Conservation (phyloP, 169 alveolate species). For the Eimeria maxima region DNA sequence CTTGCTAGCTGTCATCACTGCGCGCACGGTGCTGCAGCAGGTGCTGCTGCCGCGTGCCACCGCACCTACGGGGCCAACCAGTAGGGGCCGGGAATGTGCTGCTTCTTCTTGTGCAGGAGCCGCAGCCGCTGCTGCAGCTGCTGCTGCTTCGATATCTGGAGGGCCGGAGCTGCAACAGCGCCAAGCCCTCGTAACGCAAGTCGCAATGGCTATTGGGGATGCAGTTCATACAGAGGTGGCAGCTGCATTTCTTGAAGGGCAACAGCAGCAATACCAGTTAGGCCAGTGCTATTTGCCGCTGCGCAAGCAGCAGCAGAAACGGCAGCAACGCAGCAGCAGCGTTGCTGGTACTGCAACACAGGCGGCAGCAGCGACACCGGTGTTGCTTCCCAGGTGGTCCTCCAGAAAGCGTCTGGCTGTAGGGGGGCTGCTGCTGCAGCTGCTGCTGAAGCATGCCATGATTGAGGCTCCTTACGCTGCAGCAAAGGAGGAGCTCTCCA, state of each 20-base stretch:
- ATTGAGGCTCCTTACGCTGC: conserved; percentile 79
- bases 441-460: conserved; percentile 78
- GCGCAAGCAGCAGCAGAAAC: conserved; percentile 49
- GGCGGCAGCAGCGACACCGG: conserved; percentile 34
- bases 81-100: conserved; percentile 65
- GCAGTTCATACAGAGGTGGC: conserved; percentile 74
- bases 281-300: conserved; percentile 72
- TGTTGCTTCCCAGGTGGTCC: conserved; percentile 68
- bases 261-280: conserved; percentile 66
- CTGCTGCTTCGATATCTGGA: conserved; percentile 34
- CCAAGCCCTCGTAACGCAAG: conserved; percentile 79
- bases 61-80: conserved; percentile 59
- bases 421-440: conserved; percentile 77
- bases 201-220: conserved; percentile 76
- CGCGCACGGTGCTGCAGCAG: conserved; percentile 81
- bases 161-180: conserved; percentile 76
- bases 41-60: conserved; percentile 77
- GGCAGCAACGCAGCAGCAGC: conserved; percentile 36
- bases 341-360: neutral
- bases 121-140: conserved; percentile 45
- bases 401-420: conserved; percentile 57
- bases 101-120: neutral
- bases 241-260: conserved; percentile 41
- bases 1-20: conserved; percentile 81
- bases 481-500: conserved; percentile 77